Evolutionary conservation across 2,329 filamentous ascomycete species (phyloP).

Genomic region (Exophiala aquamarina): DNA sequence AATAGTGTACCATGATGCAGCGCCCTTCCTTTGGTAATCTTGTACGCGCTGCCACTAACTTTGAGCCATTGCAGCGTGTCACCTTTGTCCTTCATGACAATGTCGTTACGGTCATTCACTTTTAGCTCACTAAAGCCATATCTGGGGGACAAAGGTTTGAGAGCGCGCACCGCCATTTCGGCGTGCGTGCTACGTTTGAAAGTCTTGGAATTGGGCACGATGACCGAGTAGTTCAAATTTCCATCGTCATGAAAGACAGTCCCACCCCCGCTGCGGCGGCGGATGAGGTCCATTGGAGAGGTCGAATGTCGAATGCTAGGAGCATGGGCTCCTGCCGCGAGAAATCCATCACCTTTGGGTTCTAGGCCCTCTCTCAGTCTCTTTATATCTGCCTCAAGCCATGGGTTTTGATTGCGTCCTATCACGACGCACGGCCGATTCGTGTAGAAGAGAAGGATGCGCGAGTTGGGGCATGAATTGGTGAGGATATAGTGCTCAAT

Average conservation of each 20-base stretch:
- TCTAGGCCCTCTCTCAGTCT: slow-evolving; percentile 50
- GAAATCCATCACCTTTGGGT: too few species aligned
- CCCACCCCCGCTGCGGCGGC: slow-evolving; percentile 83
- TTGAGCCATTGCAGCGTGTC: slow-evolving; percentile 58
- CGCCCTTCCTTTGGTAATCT: slow-evolving; percentile 76
- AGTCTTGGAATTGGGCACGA: slow-evolving; percentile 65
- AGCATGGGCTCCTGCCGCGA: too few species aligned
- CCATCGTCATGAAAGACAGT: slow-evolving; percentile 91
- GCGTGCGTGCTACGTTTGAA: slow-evolving; percentile 89
- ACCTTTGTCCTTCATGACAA: slow-evolving; percentile 64
- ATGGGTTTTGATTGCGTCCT: slow-evolving; percentile 96
- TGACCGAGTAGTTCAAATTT: slow-evolving; percentile 94
- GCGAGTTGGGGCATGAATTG: slow-evolving; percentile 68
- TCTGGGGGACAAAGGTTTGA: slow-evolving; percentile 47
- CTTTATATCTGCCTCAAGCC: slow-evolving; percentile 80
- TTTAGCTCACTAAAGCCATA: slow-evolving; percentile 59
- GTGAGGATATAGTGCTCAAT: slow-evolving; percentile 89
- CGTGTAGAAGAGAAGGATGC: slow-evolving; percentile 80
- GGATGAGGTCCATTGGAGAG: slow-evolving; percentile 64
- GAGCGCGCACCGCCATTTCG: slow-evolving; percentile 85
- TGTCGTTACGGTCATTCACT: slow-evolving; percentile 91
- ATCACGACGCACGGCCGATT: slow-evolving; percentile 88
- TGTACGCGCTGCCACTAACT: slow-evolving; percentile 92
- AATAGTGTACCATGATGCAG: slow-evolving; percentile 94
- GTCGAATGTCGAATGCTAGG: neutral